Evolutionary conservation across 495 filamentous ascomycete species (phyloP).

Genomic region (Penicillium longicatenatum): DNA sequence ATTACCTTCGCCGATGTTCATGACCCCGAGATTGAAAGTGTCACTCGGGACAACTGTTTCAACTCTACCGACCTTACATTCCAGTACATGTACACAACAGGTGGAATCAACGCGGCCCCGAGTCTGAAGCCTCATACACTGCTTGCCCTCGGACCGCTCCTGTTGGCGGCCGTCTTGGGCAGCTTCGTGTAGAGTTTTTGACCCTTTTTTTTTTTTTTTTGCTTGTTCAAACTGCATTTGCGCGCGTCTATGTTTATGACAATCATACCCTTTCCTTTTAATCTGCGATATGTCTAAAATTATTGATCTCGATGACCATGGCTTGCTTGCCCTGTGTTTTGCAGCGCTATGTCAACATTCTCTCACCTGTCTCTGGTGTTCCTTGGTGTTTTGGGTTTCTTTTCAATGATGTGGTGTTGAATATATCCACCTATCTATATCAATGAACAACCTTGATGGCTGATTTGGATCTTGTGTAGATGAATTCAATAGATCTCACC

Average conservation of each 20-base stretch:
- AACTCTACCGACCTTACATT: conserved; percentile 76
- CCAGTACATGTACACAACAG: conserved; percentile 71
- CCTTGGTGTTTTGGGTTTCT: not conserved
- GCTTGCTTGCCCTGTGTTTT: not conserved
- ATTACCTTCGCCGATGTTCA: conserved; percentile 76
- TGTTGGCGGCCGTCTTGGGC: conserved; percentile 27
- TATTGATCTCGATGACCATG: conserved; percentile 12
- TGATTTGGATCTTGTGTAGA: not conserved
- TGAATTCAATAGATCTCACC: not conserved
- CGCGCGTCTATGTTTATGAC: conserved; percentile 20
- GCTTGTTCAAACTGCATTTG: conserved; percentile 10
- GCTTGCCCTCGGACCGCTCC: conserved; percentile 24
- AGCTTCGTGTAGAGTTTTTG: conserved; percentile 35
- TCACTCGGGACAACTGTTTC: conserved; percentile 80
- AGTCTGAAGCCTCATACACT: conserved; percentile 21
- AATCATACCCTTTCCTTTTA: conserved; percentile 24
- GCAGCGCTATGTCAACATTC: not conserved
- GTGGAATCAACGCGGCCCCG: conserved; percentile 48
- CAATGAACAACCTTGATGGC: not conserved
- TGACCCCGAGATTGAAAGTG: conserved; percentile 61
- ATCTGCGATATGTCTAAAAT: conserved; percentile 18
- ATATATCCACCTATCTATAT: not conserved
- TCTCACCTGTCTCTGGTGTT: conserved; percentile 1
- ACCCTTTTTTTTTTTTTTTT: no score
- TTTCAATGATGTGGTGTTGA: not conserved